Evolutionary conservation across 805 yeast species (phyloP).

Genomic region (Barnettozyma pratensis): DNA sequence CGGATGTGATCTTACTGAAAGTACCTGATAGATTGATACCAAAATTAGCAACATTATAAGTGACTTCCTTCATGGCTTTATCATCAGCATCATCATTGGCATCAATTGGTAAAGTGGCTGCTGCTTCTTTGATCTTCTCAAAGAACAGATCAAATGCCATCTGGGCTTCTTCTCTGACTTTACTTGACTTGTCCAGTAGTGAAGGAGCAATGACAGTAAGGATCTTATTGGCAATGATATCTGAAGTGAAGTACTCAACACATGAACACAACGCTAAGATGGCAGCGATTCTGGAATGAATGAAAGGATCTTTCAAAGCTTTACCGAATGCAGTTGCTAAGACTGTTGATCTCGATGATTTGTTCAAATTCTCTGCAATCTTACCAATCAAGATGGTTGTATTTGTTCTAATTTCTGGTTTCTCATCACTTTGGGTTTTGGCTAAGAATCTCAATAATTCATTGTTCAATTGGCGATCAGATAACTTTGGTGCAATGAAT

Average conservation of each 20-base stretch:
- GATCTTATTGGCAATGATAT: conserved; percentile 72
- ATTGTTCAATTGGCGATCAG: conserved; percentile 79
- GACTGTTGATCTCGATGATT: conserved; percentile 59
- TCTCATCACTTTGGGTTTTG: conserved; percentile 71
- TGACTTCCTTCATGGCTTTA: conserved; percentile 23
- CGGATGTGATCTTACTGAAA: conserved; percentile 15
- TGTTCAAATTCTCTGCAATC: conserved; percentile 54
- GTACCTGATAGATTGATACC: conserved; percentile 20
- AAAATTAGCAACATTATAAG: conserved; percentile 21
- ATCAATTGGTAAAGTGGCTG: conserved; percentile 31
- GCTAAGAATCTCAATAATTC: conserved; percentile 80
- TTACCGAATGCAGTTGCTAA: conserved; percentile 83
- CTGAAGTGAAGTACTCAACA: conserved; percentile 62
- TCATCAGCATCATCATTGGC: conserved; percentile 18
- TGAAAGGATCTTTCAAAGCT: conserved; percentile 73
- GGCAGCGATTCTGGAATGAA: conserved; percentile 72
- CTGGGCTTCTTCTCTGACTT: conserved; percentile 71
- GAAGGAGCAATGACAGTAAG: conserved; percentile 83
- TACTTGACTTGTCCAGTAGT: conserved; percentile 64
- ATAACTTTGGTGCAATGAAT: conserved; percentile 53
- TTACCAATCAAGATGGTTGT: conserved; percentile 66
- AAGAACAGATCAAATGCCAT: conserved; percentile 59
- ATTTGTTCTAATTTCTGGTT: conserved; percentile 71
- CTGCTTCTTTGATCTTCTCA: conserved; percentile 45
- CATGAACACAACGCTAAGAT: conserved; percentile 65